Base-by-base conservation (phyloP, 805 yeast species). In the Blastobotrys terrestris region DNA sequence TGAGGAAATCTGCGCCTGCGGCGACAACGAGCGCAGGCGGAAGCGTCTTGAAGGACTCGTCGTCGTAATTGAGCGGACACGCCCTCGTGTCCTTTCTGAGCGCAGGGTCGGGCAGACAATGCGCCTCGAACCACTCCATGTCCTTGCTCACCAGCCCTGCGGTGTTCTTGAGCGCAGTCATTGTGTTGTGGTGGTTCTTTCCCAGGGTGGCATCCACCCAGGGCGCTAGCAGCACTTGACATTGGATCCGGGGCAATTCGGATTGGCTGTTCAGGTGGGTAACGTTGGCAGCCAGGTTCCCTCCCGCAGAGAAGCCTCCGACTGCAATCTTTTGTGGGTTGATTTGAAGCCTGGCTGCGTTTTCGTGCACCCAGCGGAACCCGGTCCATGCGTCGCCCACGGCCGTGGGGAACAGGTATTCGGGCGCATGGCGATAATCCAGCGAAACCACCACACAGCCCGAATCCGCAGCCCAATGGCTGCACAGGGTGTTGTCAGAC, bases 381-480 rank as follows among this genome's bases (percentile, higher is more conserved):
- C 77, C 60, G 51, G 65, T 69, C 55, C 64, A 74, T 13, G 74
- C 60, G 63, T 77, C 80, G 6, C 75, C 71, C 1, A 74, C 70
- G 46, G 74, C 68, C 11, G 79, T 77, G 2, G 82, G 81, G 60
- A 66, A 77, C 18, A 75, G 75, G 58, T 63, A 57, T 58, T 77
- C 79, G 2, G 81, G 82, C 0, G 80, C 80, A 50, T 76, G 62
- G 43, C 81, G 57, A 62, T 77, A 77, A 60, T 77, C 80, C 14
- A 77, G 75, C 6, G 72, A 65, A 14, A 77, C 63, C 11, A 75
- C 77, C 14, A 68, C 58, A 53, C 73, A 67, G 73, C 31, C 21
- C 39, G 48, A 46, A 49, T 58, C 51, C 39, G 68, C 67, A 20
- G 76, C 74, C 42, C 71, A 56, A 52, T 72, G 70, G 2, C 77